These are phyloP conservation scores for Lepidium aucheri DNA, from an alignment of 345 rosid species.

Conservation along the genomic window DNA sequence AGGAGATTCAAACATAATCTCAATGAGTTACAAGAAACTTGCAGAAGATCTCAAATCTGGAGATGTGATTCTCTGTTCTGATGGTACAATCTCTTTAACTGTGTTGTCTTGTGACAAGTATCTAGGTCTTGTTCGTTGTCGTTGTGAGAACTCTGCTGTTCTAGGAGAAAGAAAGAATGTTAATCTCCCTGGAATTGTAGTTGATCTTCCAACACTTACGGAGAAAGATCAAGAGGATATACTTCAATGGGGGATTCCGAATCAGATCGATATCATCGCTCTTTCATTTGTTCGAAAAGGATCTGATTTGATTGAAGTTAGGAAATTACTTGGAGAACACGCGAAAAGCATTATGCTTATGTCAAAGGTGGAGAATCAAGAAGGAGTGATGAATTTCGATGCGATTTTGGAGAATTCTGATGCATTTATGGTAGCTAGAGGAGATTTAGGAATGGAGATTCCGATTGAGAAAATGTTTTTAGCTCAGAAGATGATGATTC, in stretches of 20 bases:
- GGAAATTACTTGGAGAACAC: conserved; percentile 37
- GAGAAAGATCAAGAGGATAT: conserved; percentile 56
- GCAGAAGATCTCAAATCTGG: conserved; percentile 44
- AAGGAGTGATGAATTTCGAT: conserved; percentile 57
- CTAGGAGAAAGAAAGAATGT: conserved; percentile 61
- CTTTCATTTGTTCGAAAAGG: conserved; percentile 59
- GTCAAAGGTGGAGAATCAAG: conserved; percentile 48
- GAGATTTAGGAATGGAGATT: conserved; percentile 76
- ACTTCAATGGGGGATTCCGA: conserved; percentile 50
- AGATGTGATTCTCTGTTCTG: conserved; percentile 45
- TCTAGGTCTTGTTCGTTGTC: conserved; percentile 40
- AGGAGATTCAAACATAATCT: conserved; percentile 47
- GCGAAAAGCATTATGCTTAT: conserved; percentile 36
- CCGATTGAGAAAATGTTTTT: conserved; percentile 66
- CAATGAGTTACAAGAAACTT: conserved; percentile 57
- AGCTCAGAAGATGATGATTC: conserved; percentile 66
- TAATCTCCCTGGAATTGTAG: conserved; percentile 56
- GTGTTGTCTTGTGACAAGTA: conserved; percentile 39
- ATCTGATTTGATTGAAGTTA: conserved; percentile 45
- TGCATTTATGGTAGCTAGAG: conserved; percentile 81
- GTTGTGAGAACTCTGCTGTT: conserved; percentile 47
- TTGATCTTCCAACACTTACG: conserved; percentile 55
- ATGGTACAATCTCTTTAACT: conserved; percentile 45
- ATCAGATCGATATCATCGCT: conserved; percentile 51
- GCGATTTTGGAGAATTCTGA: conserved; percentile 51